These are phyloP conservation scores for Austroboletus niveus DNA, from an alignment of 1,284 basidiomycete species.

Conservation along the genomic window DNA sequence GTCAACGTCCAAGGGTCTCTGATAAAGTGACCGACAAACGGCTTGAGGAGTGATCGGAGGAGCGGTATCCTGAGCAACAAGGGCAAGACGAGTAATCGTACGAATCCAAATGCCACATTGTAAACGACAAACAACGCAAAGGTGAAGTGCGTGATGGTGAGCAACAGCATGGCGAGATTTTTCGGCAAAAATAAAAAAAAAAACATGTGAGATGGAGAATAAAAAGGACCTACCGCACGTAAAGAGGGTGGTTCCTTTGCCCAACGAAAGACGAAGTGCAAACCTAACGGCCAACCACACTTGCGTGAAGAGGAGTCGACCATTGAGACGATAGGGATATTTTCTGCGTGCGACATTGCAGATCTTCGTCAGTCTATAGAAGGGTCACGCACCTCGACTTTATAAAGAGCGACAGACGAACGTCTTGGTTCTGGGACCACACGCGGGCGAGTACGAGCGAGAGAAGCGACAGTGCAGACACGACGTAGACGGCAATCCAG, in stretches of 20 bases:
- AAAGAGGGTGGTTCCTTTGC: conserved; percentile 13
- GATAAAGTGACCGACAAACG: too few species aligned
- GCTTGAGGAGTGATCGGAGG: conserved; percentile 47
- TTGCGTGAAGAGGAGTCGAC: conserved; percentile 61
- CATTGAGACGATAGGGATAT: conserved; percentile 69
- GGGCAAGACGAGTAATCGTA: conserved; percentile 46
- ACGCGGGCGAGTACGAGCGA: conserved; percentile 40
- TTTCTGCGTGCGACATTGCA: conserved; percentile 42
- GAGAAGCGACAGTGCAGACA: conserved; percentile 44
- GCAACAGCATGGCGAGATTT: conserved; percentile 24
- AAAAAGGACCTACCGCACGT: conserved; percentile 17
- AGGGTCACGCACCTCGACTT: background rate
- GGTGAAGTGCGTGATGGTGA: conserved; percentile 42
- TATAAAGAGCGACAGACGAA: conserved; percentile 53
- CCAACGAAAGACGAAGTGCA: conserved; percentile 46
- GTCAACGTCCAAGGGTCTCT: too few species aligned
- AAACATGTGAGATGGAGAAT: too few species aligned
- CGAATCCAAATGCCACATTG: conserved; percentile 42
- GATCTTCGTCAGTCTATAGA: background rate
- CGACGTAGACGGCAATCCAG: conserved; percentile 42
- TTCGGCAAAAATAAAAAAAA: conserved; percentile 16
- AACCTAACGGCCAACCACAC: conserved; percentile 44
- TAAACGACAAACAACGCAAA: conserved; percentile 40
- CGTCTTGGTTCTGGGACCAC: conserved; percentile 34
- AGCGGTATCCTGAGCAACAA: conserved; percentile 53